Conservation (phyloP, 257 asterid genomes). For the Scutellaria baicalensis region DNA sequence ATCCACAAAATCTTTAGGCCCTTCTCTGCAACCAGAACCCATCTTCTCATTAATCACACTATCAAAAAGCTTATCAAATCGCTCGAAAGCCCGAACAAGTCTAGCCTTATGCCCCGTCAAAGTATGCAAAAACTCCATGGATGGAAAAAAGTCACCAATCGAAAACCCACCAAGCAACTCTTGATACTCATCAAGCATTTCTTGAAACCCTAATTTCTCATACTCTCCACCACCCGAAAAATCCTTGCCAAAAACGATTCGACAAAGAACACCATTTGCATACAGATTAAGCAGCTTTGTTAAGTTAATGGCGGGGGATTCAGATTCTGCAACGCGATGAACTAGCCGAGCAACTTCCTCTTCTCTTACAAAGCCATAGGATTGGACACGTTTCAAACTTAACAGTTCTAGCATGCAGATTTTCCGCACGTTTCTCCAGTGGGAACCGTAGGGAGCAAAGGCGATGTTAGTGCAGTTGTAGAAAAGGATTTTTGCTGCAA, state of each 20-base stretch:
- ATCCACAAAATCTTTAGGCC: conserved; percentile 48
- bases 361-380: conserved; percentile 31
- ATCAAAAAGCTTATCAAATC: conserved; percentile 35
- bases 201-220: conserved; percentile 35
- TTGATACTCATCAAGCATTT: conserved; percentile 44
- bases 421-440: conserved; percentile 44
- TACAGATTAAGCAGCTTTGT: conserved; percentile 28
- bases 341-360: conserved; percentile 39
- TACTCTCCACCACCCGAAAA: conserved; percentile 41
- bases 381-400: conserved; percentile 38
- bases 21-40: neutral
- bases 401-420: conserved; percentile 36
- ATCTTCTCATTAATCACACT: conserved; percentile 31
- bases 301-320: conserved; percentile 6
- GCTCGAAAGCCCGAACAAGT: conserved; percentile 28
- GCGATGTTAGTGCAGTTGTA: conserved; percentile 43
- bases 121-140: conserved; percentile 40
- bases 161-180: conserved; percentile 49
- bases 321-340: conserved; percentile 24
- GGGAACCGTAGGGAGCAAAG: conserved; percentile 43
- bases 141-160: conserved; percentile 56
- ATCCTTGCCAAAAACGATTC: conserved; percentile 39
- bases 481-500: conserved; percentile 44
- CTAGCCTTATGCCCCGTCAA: conserved; percentile 39
- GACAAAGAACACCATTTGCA: conserved; percentile 44